Evolutionary conservation across 164 flowering plant genomes (phyloP), one percentile per base, ranked within the genome.

Genomic region (Akebia trifoliata): DNA sequence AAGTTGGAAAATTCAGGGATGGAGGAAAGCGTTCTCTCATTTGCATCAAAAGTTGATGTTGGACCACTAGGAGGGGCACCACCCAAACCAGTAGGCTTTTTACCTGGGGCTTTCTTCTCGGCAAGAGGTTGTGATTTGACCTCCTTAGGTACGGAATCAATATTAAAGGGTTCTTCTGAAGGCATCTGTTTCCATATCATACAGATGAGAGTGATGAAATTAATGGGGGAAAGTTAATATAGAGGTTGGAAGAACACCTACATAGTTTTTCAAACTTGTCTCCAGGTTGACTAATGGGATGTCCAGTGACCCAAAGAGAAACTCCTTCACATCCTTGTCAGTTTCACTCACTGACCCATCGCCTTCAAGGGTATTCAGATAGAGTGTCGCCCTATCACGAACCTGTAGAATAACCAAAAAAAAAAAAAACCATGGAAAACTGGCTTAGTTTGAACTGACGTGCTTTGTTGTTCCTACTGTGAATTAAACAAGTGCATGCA

Each of bases 311-410:
- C 96, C 97, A 78, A 94, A 94, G 49, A 94, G 83, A 63, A 94
- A 90, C n/a, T 81, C 78, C 59, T 81, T 87, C 20, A 68, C 79
- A 61, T 86, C 83, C 56, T 83, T 63, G 42, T 70, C 84, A 60
- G 88, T 86, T 74, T 87, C 93, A 74, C 65, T 75, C 59, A 77
- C 80, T 48, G 79, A 55, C 49, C 81, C 90, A 78, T 86, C 94
- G 65, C 80, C 87, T 49, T 82, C 90, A 72, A 93, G 79, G 20
- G 77, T 85, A 55, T 80, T 85, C 62, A 90, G 65, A 72, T 86
- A 90, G 8, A 94, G 89, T 18, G 97, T 93, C 11, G 99, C 99
- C 70, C 99, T 85, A 69, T 90, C 99, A 72, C 97, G 96, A 64
- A 90, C 99, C 97, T 90, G 75, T 45, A 63, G 53, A 57, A 1